A percentile compares a stretch with the other conserved stretches of the same genome.
phyloP scores from a whole-genome alignment of 1,284 basidiomycete genomes.

The Apiotrichum siamense region DNA sequence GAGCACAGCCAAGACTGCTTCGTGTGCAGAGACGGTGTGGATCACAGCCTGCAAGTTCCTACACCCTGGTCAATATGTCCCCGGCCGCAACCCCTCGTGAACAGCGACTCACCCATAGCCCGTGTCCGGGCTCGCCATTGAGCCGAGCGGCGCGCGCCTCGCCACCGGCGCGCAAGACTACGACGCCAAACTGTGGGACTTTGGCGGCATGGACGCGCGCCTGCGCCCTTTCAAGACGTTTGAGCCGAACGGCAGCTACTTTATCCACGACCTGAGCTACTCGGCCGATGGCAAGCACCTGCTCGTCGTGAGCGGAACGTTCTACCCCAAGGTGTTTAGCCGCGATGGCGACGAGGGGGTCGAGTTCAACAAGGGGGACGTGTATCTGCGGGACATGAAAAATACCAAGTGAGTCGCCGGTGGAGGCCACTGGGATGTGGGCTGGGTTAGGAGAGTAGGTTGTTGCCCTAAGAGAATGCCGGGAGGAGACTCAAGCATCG shows the following conservation, averaged over 20 bases:
- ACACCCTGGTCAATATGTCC: not conserved
- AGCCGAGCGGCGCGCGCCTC: constrained; percentile 86
- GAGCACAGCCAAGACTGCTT: not conserved
- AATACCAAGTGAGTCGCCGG: constrained; percentile 72
- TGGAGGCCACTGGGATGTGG: not conserved
- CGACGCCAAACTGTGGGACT: constrained; percentile 97
- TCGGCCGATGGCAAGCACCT: constrained; percentile 79
- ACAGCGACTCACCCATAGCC: constrained; percentile 53
- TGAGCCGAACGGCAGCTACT: constrained; percentile 88
- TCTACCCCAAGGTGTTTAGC: constrained; percentile 80
- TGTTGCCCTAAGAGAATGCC: too few relatives aligned
- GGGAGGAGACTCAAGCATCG: too few relatives aligned
- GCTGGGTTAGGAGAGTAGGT: not conserved
- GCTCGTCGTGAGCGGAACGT: constrained; percentile 78
- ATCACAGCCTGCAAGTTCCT: not conserved
- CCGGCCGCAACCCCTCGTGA: not conserved
- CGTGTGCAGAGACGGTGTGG: not conserved
- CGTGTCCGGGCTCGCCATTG: constrained; percentile 82
- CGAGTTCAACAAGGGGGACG: constrained; percentile 89
- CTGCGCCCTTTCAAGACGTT: constrained; percentile 91
- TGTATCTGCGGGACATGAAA: constrained; percentile 97
- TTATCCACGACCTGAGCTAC: constrained; percentile 82
- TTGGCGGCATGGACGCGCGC: constrained; percentile 86
- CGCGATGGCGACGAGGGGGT: constrained; percentile 85
- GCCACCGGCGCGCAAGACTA: constrained; percentile 93